phyloP scores from a whole-genome alignment of 768 basidiomycete species.

The Boletus huronensis region DNA sequence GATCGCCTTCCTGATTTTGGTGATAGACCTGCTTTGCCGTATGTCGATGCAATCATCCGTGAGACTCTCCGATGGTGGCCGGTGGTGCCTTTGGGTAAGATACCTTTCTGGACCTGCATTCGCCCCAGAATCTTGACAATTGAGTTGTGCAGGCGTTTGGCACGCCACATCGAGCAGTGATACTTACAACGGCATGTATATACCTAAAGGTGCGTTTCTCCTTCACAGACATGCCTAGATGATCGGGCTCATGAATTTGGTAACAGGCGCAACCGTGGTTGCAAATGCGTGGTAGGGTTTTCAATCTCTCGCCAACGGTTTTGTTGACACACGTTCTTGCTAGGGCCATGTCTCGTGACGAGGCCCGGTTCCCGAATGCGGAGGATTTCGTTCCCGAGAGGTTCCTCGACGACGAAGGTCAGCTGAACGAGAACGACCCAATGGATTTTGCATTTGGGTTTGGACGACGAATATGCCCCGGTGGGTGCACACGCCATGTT shows the following conservation, averaged over 20 bases:
- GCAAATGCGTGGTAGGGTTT: conserved; percentile 10
- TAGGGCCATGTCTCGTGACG: conserved; percentile 13
- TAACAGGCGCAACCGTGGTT: conserved; percentile 9
- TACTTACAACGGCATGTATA: conserved; percentile 24
- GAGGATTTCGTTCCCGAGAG: conserved; percentile 6
- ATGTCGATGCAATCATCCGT: conserved; percentile 5
- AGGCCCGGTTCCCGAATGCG: conserved; percentile 8
- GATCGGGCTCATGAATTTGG: not conserved
- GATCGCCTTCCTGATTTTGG: conserved; percentile 1
- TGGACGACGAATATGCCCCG: conserved; percentile 9
- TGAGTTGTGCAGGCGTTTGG: conserved; percentile 12
- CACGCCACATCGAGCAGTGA: conserved; percentile 21
- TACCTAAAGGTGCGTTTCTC: conserved; percentile 29
- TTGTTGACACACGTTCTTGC: too few relatives aligned
- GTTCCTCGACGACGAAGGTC: conserved; percentile 11
- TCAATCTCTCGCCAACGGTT: not conserved
- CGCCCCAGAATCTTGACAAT: not conserved
- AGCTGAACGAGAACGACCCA: conserved; percentile 3
- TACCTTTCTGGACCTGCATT: not conserved
- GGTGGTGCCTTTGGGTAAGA: not conserved
- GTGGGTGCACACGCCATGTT: not conserved
- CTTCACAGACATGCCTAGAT: not conserved
- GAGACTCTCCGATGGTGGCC: not conserved
- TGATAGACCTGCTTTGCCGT: conserved; percentile 2
- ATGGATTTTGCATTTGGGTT: conserved; percentile 13